phyloP scores from a whole-genome alignment of 257 asterid genomes.

The Solanum corneliomulleri region DNA sequence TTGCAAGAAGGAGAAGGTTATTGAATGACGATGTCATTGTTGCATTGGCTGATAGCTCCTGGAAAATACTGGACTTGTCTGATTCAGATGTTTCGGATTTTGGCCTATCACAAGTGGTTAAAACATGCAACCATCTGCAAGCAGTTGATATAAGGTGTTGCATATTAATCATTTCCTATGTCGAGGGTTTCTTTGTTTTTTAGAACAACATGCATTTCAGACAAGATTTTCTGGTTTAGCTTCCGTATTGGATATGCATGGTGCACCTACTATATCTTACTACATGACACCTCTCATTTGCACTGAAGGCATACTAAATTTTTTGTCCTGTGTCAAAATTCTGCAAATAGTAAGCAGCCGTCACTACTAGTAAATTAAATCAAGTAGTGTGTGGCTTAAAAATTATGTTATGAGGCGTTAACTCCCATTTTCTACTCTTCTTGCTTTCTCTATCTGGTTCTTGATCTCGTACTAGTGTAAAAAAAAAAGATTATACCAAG shows the following conservation, averaged over 20 bases:
- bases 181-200: background rate
- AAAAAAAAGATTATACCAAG: background rate
- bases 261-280: background rate
- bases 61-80: conserved; percentile 71
- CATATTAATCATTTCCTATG: background rate
- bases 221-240: background rate
- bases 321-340: background rate
- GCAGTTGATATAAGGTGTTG: conserved; percentile 77
- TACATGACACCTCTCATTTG: background rate
- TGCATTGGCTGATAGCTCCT: conserved; percentile 71
- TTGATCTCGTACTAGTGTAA: background rate
- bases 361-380: background rate
- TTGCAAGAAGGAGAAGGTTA: conserved; percentile 79
- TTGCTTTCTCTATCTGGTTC: background rate
- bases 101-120: conserved; percentile 45
- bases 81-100: conserved; percentile 72
- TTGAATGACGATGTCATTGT: conserved; percentile 54
- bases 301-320: background rate
- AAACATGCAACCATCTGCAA: conserved; percentile 43
- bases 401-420: background rate
- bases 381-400: background rate
- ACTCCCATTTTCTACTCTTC: background rate
- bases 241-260: background rate
- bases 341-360: background rate
- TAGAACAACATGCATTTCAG: background rate